These are phyloP conservation scores for Fusarium guadeloupense DNA, from an alignment of 2,329 filamentous ascomycete genomes.

Conservation along the genomic window DNA sequence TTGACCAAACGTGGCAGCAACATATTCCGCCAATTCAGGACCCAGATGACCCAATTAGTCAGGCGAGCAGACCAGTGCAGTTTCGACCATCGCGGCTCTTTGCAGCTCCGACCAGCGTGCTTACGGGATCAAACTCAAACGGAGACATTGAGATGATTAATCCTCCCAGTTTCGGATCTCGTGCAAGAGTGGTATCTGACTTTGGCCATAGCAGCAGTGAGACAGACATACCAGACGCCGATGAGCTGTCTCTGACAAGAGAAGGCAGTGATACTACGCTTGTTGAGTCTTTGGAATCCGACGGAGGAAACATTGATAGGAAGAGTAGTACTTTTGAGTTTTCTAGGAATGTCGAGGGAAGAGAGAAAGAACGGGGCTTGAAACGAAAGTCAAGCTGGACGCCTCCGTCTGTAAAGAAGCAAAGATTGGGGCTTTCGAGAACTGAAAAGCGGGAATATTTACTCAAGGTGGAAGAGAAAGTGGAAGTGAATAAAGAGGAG, in stretches of 20 bases:
- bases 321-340: neutral
- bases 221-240: slow-evolving; percentile 4
- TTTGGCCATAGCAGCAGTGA: slow-evolving; percentile 4
- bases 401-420: neutral
- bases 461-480: neutral
- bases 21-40: neutral
- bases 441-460: neutral
- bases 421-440: neutral
- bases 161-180: neutral
- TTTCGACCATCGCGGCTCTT: neutral
- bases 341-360: neutral
- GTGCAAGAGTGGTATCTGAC: neutral
- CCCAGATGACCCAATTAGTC: too few relatives aligned
- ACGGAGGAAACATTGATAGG: neutral
- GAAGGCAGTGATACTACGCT: slow-evolving; percentile 15
- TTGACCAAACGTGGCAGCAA: slow-evolving; percentile 14
- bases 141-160: neutral
- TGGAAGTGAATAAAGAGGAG: neutral
- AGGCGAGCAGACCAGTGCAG: neutral
- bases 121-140: neutral
- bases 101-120: too few relatives aligned
- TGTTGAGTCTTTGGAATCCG: neutral
- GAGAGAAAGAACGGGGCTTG: neutral
- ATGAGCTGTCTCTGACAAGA: neutral
- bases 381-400: slow-evolving; percentile 25